Base-by-base conservation (phyloP, 768 basidiomycete species). In the Phaffia tasmanica region DNA sequence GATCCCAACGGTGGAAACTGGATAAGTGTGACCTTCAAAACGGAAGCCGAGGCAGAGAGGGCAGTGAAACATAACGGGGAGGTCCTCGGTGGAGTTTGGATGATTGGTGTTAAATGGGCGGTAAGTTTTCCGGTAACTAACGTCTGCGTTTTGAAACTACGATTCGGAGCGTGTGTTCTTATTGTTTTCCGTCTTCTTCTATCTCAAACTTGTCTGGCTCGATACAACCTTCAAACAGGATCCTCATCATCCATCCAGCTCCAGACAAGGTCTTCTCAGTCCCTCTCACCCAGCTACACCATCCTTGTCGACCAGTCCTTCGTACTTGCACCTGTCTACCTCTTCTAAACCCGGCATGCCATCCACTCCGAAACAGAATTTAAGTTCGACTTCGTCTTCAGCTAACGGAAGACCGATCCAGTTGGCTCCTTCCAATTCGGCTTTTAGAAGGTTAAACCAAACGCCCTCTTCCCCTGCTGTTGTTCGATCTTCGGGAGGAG, bases 101-200 rank as follows among this genome's bases (percentile, higher is more conserved):
- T 92, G 89, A 78, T 92, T 47, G 90, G 89, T 16, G 84, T 83
- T 51, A 89, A 89, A 75, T 88, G 85, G 85, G 86, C 86, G 30
- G 89, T 89, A 74, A 68, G 87, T 83, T 27, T 18, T 9, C 4
- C 23, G 15, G 23, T 16, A 23, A 5, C 29, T 15, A 30, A 23
- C 4, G 29, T 29, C 29, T 54, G 53, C 29, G 53, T 4, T 29
- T 54, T 9, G n/a, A 54, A 23, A 5, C 53, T 5, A 54, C 29
- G 5, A 9, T 54, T 9, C 9, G 4, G 29, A 54, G 9, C 15
- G 53, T 23, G 23, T n/a, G 35, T 64, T 16, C 42, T 54, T 35
- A 8, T n/a, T 3, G 42, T 35, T 19, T n/a, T 55, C 32, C 30
- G 6, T 46, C 30, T 47, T 11, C 27, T 55, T 55, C 6, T 46